Conservation (phyloP, 2,329 filamentous ascomycete species). For the Metarhizium anisopliae region DNA sequence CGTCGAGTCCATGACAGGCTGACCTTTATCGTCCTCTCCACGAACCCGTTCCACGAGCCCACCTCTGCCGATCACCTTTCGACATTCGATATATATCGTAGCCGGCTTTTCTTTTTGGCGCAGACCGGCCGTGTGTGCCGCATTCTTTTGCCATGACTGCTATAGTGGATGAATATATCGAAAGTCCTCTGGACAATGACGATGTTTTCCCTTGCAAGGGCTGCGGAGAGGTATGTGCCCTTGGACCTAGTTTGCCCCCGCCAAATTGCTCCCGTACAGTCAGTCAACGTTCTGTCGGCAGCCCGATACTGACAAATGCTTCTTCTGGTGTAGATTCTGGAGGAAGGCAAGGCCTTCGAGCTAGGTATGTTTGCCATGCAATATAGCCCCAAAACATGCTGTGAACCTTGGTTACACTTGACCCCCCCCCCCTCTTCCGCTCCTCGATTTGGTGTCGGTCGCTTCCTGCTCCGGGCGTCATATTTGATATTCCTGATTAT, state of each 20-base stretch:
- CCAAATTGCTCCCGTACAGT: background rate
- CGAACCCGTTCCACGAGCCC: background rate
- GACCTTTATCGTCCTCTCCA: background rate
- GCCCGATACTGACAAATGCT: constrained; percentile 3
- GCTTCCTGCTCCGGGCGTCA: background rate
- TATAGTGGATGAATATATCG: constrained; percentile 52
- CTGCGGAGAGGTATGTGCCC: constrained; percentile 65
- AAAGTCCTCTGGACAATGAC: constrained; percentile 63
- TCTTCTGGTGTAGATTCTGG: constrained; percentile 60
- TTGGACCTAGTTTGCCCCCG: background rate
- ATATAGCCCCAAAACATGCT: background rate
- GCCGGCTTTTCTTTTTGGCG: background rate
- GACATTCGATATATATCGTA: background rate
- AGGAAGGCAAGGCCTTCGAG: constrained; percentile 98
- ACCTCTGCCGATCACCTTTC: background rate
- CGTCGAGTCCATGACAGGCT: background rate
- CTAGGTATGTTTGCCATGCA: constrained; percentile 55
- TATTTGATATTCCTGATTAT: background rate
- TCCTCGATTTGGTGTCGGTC: background rate
- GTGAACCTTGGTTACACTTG: background rate
- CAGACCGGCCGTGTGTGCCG: background rate
- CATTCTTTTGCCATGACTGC: constrained; percentile 31
- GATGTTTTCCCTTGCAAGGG: constrained; percentile 87
- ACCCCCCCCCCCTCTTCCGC: background rate
- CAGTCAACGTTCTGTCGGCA: background rate